Evolutionary conservation across 2,329 filamentous ascomycete genomes (phyloP), one percentile per base, ranked within the genome.

Genomic region (Nemania sp.): DNA sequence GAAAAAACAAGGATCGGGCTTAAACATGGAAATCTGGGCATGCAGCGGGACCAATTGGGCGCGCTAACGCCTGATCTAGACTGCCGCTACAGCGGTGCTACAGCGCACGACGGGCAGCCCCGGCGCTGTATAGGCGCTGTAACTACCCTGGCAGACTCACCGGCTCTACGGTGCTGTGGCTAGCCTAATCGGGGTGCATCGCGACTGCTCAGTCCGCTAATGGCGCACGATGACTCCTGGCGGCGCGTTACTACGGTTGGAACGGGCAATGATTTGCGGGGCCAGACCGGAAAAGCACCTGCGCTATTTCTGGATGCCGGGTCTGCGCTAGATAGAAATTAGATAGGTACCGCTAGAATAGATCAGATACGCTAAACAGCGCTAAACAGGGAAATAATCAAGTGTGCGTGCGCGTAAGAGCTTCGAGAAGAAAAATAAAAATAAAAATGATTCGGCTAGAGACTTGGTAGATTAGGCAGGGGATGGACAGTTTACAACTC

Each of bases 1-100:
- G 56, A 26, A 51, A n/a, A 45, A 60, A 52, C 62, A 55, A 49
- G 62, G 67, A 62, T 66, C 22, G 45, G 47, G 47, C 20, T 15
- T 51, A 26, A 22, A 22, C 47, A 51, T 15, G 47, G 20, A 10
- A 24, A 26, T 13, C 18, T 32, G 18, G 41, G 41, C 41, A 45
- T 45, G 47, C 47, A 15, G 11, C 15, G 24, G 41, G 41, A 22
- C 47, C 47, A 51, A 51, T 51, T 24, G 22, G 22, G 47, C 22
- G 4, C 47, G 15, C 24, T 4, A 24, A 51, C 22, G 27, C 15
- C 45, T 3, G 45, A 49, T 49, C 45, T 49, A 24, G 45, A 49
- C 47, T 51, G 13, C 15, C 11, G 4, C n/a, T n/a, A n/a, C n/a
- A n/a, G n/a, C n/a, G n/a, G n/a, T n/a, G n/a, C n/a, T n/a, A 45